A percentile compares a stretch with the other conserved stretches of the same genome.
Evolutionary conservation across 2,329 filamentous ascomycete genomes (phyloP).

Genomic region (Elsinoe batatas): DNA sequence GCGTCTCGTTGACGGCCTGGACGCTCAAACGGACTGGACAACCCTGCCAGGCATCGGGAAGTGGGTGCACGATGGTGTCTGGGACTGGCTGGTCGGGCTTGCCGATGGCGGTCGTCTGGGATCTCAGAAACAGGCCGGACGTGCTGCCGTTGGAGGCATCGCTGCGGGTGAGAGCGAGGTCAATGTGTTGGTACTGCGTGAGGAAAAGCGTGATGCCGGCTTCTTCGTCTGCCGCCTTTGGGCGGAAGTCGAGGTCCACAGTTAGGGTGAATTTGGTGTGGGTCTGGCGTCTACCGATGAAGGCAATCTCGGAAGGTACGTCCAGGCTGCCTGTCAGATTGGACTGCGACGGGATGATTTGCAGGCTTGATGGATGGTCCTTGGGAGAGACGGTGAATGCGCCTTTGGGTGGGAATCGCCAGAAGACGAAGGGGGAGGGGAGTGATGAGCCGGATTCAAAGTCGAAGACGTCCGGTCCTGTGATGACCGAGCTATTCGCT

Average conservation of each 20-base stretch:
- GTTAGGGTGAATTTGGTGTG: slow-evolving; percentile 44
- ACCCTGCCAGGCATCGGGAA: slow-evolving; percentile 33
- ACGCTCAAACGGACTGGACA: slow-evolving; percentile 33
- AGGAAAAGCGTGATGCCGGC: slow-evolving; percentile 46
- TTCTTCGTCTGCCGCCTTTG: slow-evolving; percentile 35
- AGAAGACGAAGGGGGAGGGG: slow-evolving; percentile 48
- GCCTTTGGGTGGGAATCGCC: slow-evolving; percentile 37
- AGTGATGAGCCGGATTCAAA: slow-evolving; percentile 38
- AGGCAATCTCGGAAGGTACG: slow-evolving; percentile 41
- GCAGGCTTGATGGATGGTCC: slow-evolving; percentile 39
- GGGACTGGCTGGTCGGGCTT: slow-evolving; percentile 35
- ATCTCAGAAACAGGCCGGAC: slow-evolving; percentile 36
- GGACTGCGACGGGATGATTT: slow-evolving; percentile 35
- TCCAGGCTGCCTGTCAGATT: slow-evolving; percentile 36
- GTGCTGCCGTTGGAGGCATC: slow-evolving; percentile 13
- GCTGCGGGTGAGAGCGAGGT: slow-evolving; percentile 28
- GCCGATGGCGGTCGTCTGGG: slow-evolving; percentile 25
- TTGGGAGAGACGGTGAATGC: background rate
- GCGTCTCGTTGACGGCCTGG: slow-evolving; percentile 37
- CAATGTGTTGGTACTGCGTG: slow-evolving; percentile 45
- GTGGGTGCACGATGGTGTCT: slow-evolving; percentile 26
- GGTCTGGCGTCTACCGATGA: slow-evolving; percentile 32
- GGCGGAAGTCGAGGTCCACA: slow-evolving; percentile 38
- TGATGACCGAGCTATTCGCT: slow-evolving; percentile 35
- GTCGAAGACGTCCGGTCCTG: slow-evolving; percentile 36